Evolutionary conservation across 495 filamentous ascomycete species (phyloP).

Genomic region (Lasiosphaeria ovina): DNA sequence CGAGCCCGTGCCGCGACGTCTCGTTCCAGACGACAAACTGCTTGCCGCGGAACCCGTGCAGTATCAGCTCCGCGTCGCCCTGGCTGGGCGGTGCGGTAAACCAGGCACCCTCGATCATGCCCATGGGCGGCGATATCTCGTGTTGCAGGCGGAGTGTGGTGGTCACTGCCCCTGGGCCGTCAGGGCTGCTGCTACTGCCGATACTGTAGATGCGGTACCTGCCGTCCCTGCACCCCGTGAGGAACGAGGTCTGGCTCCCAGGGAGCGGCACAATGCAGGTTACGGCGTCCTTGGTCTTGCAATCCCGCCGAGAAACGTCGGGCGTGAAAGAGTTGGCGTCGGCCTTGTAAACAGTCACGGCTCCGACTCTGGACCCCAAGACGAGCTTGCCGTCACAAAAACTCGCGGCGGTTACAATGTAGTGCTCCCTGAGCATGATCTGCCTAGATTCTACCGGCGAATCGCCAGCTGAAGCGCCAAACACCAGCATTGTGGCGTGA

Average conservation of each 20-base stretch:
- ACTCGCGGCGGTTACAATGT: constrained; percentile 32
- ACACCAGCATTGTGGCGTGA: constrained; percentile 20
- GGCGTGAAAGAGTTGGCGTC: constrained; percentile 11
- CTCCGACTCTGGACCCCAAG: constrained; percentile 60
- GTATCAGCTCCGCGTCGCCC: constrained; percentile 50
- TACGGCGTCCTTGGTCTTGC: constrained; percentile 66
- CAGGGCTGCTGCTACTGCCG: background rate
- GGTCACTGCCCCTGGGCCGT: background rate
- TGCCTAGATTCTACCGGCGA: constrained; percentile 2
- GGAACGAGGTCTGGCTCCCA: constrained; percentile 38
- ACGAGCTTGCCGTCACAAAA: constrained; percentile 49
- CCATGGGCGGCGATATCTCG: constrained; percentile 56
- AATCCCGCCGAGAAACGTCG: constrained; percentile 24
- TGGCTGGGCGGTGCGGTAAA: constrained; percentile 40
- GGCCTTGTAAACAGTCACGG: constrained; percentile 26
- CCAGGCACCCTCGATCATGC: constrained; percentile 66
- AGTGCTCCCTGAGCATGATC: constrained; percentile 23
- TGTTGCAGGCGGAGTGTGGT: constrained; percentile 33
- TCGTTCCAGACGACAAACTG: constrained; percentile 80
- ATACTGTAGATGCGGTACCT: constrained; percentile 60
- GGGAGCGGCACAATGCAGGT: constrained; percentile 57
- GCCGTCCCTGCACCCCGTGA: constrained; percentile 75
- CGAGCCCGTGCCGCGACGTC: constrained; percentile 59
- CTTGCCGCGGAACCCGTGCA: constrained; percentile 79
- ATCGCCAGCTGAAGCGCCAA: constrained; percentile 9